Evolutionary conservation across 1,284 basidiomycete genomes (phyloP).

Genomic region (Pseudozyma flocculosa): DNA sequence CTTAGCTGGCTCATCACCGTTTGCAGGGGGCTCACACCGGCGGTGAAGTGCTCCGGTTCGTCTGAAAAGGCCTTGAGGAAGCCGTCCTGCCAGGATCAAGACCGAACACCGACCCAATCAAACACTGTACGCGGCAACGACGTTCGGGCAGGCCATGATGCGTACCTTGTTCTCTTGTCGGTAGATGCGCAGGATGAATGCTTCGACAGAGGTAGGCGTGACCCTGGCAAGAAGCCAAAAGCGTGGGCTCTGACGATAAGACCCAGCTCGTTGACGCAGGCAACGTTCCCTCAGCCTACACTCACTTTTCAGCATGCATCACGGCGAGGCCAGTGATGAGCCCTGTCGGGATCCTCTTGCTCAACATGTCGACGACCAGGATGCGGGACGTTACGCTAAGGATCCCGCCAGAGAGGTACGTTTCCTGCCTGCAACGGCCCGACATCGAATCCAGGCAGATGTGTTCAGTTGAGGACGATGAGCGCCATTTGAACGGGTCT

Average conservation of each 20-base stretch:
- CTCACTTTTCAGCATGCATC: constrained; percentile 86
- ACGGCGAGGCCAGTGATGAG: constrained; percentile 89
- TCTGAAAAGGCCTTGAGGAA: constrained; percentile 97
- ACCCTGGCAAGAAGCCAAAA: constrained; percentile 64
- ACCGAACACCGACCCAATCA: no score
- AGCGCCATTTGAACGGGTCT: no score
- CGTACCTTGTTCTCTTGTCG: constrained; percentile 43
- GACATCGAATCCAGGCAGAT: no score
- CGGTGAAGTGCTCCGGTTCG: constrained; percentile 89
- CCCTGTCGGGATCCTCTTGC: constrained; percentile 75
- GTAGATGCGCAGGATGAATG: constrained; percentile 53
- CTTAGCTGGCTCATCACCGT: constrained; percentile 91
- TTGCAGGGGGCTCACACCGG: constrained; percentile 84
- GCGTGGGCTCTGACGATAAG: background rate
- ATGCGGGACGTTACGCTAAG: constrained; percentile 92
- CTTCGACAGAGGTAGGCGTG: constrained; percentile 64
- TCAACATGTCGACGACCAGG: constrained; percentile 91
- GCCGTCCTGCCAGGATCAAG: constrained; percentile 62
- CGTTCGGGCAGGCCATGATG: background rate
- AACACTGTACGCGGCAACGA: no score
- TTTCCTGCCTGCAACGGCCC: constrained; percentile 15
- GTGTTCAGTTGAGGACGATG: no score
- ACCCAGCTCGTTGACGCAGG: no score
- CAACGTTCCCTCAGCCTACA: constrained; percentile 3
- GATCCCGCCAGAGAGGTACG: constrained; percentile 63